Conservation (phyloP, 2,329 filamentous ascomycete genomes). For the Zasmidium citrigriseum region DNA sequence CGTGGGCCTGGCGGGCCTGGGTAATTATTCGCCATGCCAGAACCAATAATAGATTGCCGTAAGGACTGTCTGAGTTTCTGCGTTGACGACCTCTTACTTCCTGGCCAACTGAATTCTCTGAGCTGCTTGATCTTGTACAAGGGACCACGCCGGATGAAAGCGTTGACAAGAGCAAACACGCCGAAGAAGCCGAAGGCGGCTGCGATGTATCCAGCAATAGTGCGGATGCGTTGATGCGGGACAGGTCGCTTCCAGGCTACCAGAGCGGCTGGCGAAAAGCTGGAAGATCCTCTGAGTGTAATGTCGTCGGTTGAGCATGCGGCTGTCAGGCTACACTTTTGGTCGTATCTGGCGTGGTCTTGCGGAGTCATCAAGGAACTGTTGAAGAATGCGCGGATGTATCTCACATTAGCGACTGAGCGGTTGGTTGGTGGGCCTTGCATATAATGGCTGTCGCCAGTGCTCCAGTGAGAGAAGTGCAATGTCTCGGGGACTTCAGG, state of each 20-base stretch:
- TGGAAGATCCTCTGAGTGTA: constrained; percentile 27
- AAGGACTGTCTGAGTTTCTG: constrained; percentile 19
- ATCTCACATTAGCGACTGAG: constrained; percentile 47
- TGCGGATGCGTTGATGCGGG: constrained; percentile 17
- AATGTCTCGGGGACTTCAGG: constrained; percentile 46
- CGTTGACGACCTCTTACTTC: constrained; percentile 16
- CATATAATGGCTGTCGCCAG: constrained; percentile 47
- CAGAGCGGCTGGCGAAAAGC: constrained; percentile 21
- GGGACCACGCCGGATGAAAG: constrained; percentile 28
- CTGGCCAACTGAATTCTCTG: constrained; percentile 14
- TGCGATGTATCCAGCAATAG: constrained; percentile 28
- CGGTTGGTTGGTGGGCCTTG: constrained; percentile 45
- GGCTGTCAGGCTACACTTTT: constrained; percentile 15
- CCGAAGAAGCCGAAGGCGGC: constrained; percentile 31
- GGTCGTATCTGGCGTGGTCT: constrained; percentile 17
- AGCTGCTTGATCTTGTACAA: constrained; percentile 28
- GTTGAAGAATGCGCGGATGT: constrained; percentile 54
- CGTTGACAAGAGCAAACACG: constrained; percentile 29
- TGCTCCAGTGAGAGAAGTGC: constrained; percentile 52
- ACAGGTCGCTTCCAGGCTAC: constrained; percentile 19
- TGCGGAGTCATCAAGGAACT: constrained; percentile 42
- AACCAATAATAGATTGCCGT: constrained; percentile 16
- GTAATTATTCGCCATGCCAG: constrained; percentile 4
- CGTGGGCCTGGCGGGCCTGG: constrained; percentile 8
- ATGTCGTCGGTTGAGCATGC: constrained; percentile 32